These are phyloP conservation scores for Candida loeiensis DNA, from an alignment of 805 yeast species.

Conservation along the genomic window DNA sequence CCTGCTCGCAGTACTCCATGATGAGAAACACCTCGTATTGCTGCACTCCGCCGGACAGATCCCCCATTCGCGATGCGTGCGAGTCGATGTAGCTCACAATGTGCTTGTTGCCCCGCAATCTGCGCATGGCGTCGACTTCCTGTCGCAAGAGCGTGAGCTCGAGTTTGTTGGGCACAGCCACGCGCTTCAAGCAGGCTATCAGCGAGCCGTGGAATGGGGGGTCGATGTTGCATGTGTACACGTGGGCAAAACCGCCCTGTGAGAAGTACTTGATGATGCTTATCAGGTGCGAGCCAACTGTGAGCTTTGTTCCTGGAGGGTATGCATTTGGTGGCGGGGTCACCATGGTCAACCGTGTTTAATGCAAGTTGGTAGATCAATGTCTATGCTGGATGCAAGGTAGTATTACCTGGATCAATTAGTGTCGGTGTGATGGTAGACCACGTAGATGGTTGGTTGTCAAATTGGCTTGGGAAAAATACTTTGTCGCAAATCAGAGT, in stretches of 20 bases:
- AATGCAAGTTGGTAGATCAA: conserved; percentile 1
- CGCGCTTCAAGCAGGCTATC: conserved; percentile 85
- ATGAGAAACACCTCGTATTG: conserved; percentile 71
- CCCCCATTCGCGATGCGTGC: conserved; percentile 73
- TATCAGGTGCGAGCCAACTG: conserved; percentile 83
- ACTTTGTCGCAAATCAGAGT: not conserved
- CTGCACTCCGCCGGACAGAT: conserved; percentile 30
- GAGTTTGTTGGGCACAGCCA: conserved; percentile 89
- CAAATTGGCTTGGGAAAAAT: not conserved
- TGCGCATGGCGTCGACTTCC: conserved; percentile 96
- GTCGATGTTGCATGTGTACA: conserved; percentile 70
- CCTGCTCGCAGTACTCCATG: conserved; percentile 76
- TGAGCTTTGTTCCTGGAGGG: conserved; percentile 69
- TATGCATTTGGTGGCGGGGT: conserved; percentile 61
- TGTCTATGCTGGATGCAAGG: too few species aligned
- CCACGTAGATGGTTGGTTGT: not conserved
- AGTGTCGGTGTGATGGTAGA: not conserved
- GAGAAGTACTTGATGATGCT: conserved; percentile 68
- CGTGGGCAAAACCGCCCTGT: conserved; percentile 95
- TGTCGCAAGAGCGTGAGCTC: conserved; percentile 80
- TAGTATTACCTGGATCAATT: not conserved
- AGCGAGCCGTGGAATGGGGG: conserved; percentile 54
- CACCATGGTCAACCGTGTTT: conserved; percentile 14
- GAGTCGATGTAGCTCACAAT: conserved; percentile 92
- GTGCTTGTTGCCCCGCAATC: conserved; percentile 71